These are phyloP conservation scores for Citrus maxima DNA, from an alignment of 345 rosid species.

Conservation along the genomic window DNA sequence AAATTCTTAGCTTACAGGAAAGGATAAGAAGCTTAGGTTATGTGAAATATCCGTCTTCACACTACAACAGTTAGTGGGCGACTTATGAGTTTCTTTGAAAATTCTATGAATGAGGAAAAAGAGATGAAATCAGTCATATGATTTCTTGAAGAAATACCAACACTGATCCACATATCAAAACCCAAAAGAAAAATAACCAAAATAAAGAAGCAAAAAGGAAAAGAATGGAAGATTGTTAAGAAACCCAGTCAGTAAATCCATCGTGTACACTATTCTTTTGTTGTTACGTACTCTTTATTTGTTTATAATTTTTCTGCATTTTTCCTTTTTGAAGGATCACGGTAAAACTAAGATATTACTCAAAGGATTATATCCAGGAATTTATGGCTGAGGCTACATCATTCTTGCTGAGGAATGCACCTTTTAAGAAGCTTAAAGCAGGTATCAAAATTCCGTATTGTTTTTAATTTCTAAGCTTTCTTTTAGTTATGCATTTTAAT, in stretches of 20 bases:
- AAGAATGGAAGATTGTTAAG: not conserved
- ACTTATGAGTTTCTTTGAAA: not conserved
- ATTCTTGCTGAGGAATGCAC: conserved; percentile 82
- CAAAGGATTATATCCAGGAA: conserved; percentile 59
- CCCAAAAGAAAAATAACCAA: not conserved
- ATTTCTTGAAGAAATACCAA: not conserved
- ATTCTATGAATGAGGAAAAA: not conserved
- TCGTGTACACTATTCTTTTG: not conserved
- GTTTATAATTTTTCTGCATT: conserved; percentile 13
- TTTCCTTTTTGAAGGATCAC: conserved; percentile 52
- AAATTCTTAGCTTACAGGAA: not conserved
- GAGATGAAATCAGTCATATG: not conserved
- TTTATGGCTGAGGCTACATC: conserved; percentile 77
- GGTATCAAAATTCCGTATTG: conserved; percentile 36
- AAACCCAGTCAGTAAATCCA: too few relatives aligned
- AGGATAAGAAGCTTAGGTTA: not conserved
- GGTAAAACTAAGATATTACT: conserved; percentile 60
- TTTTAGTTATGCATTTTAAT: not conserved
- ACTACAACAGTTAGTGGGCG: not conserved
- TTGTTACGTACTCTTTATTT: not conserved
- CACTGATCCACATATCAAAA: not conserved
- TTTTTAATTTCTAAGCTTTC: not conserved
- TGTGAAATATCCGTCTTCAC: not conserved
- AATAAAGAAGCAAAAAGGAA: not conserved
- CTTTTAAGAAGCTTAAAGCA: conserved; percentile 46